These are phyloP conservation scores for Cyberlindnera veronae DNA, from an alignment of 805 yeast species.

Conservation along the genomic window DNA sequence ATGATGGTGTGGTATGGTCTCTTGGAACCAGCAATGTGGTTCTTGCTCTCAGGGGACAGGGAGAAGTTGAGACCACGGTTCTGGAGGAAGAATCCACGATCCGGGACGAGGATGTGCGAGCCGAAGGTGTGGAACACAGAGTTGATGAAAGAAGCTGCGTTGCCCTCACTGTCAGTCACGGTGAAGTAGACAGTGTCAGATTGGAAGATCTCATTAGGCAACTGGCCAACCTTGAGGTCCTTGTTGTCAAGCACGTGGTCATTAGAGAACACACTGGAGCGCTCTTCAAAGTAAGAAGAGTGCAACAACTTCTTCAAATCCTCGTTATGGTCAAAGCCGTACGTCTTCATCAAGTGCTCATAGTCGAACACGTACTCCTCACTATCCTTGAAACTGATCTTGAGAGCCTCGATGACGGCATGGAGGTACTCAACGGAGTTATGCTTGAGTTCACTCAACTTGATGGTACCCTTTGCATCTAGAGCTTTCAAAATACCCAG, in stretches of 20 bases:
- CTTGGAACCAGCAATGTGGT: slow-evolving; percentile 64
- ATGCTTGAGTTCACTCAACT: slow-evolving; percentile 45
- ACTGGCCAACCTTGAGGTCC: slow-evolving; percentile 42
- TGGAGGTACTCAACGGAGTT: slow-evolving; percentile 73
- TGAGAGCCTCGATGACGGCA: slow-evolving; percentile 63
- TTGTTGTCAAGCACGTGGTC: slow-evolving; percentile 39
- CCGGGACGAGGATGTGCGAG: slow-evolving; percentile 61
- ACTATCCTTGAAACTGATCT: slow-evolving; percentile 69
- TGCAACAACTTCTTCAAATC: slow-evolving; percentile 37
- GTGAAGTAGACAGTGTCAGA: slow-evolving; percentile 74
- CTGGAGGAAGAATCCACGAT: slow-evolving; percentile 65
- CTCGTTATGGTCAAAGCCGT: slow-evolving; percentile 30
- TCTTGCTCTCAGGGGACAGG: slow-evolving; percentile 51
- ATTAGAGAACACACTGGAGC: slow-evolving; percentile 45
- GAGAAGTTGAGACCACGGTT: slow-evolving; percentile 78
- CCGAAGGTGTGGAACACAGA: slow-evolving; percentile 72
- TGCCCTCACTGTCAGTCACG: slow-evolving; percentile 63
- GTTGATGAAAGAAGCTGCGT: slow-evolving; percentile 78
- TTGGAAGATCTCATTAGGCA: slow-evolving; percentile 52
- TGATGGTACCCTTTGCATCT: slow-evolving; percentile 41
- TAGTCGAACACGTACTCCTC: slow-evolving; percentile 72
- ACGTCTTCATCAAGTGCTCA: slow-evolving; percentile 34
- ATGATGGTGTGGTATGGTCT: slow-evolving; percentile 82
- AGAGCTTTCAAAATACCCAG: slow-evolving; percentile 62
- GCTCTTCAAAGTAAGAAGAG: slow-evolving; percentile 44